Evolutionary conservation across 2,329 filamentous ascomycete genomes (phyloP), one percentile per base, ranked within the genome.

Genomic region (Pseudocercospora eumusae): DNA sequence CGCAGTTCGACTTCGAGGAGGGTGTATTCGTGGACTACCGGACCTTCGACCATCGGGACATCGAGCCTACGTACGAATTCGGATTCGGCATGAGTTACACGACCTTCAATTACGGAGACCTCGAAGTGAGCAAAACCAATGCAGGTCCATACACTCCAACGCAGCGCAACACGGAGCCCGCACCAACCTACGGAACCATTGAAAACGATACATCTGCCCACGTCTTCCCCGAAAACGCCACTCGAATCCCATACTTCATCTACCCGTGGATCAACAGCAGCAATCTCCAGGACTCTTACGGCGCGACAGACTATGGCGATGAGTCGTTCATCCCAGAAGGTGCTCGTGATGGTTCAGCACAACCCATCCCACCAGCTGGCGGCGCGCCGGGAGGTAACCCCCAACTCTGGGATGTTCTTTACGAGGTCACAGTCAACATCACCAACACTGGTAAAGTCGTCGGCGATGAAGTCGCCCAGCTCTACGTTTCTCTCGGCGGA

Each of bases 11-110:
- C 70, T 96, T 92, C 72, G 79, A 81, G 8, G 91, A 95, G 76
- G 91, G 91, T 15, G 82, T 89, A 54, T 91, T 92, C 74, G 92
- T 96, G 71, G 91, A 95, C 76, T 91, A 92, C 78, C 85, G 88
- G 44, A 81, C 86, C 66, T 91, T 95, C 59, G 91, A 95, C 76
- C 81, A 82, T 70, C 74, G 82, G 57, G 80, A 84, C 66, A 82
- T 85, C 59, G 84, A 85, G 2, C 89, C 91, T 0, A 84, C 90
- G 1, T 80, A 75, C 63, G 77, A 93, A 91, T 67, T 65, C 18
- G 65, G 65, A 1, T 65, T 58, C 53, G 65, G 65, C 58, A 79
- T 96, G 15, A 89, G 86, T 4, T 96, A 95, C 81, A 91, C 90
- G 0, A 91, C 83, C 2, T 93, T 96, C 73, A 76, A 84, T 60